Evolutionary conservation across 1,284 basidiomycete genomes (phyloP).

Genomic region (Microbotryum saponariae): DNA sequence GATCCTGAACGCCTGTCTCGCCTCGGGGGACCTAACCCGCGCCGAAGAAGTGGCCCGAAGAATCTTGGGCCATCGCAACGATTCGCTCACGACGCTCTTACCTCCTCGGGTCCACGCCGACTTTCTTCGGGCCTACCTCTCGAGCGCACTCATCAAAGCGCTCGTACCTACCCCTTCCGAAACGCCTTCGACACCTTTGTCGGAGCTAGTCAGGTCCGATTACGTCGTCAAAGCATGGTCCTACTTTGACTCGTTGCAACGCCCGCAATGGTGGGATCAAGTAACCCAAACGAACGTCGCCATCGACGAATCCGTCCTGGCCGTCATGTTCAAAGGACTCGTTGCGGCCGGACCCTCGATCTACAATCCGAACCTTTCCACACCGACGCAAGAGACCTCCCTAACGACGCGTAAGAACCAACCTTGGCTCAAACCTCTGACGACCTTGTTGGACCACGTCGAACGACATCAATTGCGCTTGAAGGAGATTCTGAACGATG

Average conservation of each 20-base stretch:
- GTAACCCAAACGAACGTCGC: slow-evolving; percentile 10
- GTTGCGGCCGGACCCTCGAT: slow-evolving; percentile 17
- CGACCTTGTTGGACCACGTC: neutral
- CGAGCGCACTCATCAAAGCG: slow-evolving; percentile 17
- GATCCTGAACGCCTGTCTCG: slow-evolving; percentile 69
- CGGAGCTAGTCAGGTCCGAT: neutral
- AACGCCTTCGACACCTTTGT: no score
- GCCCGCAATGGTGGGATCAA: slow-evolving; percentile 18
- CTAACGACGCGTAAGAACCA: neutral
- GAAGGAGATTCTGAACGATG: slow-evolving; percentile 18
- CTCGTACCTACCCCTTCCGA: neutral
- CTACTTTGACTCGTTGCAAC: slow-evolving; percentile 33
- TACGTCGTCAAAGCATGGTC: slow-evolving; percentile 32
- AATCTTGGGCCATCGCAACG: slow-evolving; percentile 10
- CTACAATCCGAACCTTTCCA: slow-evolving; percentile 16
- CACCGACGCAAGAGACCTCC: neutral
- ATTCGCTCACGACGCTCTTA: slow-evolving; percentile 14
- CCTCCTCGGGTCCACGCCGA: slow-evolving; percentile 32
- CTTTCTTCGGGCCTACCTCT: slow-evolving; percentile 33
- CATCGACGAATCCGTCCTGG: slow-evolving; percentile 30
- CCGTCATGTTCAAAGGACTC: slow-evolving; percentile 35
- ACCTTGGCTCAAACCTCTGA: no score
- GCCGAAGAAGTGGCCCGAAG: slow-evolving; percentile 33
- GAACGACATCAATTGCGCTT: neutral
- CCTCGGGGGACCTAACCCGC: slow-evolving; percentile 55